Evolutionary conservation across 1,139 yeast species (phyloP).

Genomic region (Yamadazyma triangularis): DNA sequence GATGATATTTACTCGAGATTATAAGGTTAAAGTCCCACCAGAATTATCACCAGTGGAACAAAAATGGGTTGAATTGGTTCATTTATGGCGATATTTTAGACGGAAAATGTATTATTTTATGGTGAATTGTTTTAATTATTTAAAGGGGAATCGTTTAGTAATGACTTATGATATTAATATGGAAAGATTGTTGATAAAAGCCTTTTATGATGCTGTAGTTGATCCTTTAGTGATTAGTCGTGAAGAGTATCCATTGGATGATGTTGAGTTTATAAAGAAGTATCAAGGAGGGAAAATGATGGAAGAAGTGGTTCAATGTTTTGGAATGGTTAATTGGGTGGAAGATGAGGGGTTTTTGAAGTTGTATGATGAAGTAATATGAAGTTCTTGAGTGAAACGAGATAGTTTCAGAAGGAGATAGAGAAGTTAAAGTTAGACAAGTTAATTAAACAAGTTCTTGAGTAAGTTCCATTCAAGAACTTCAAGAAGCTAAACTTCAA

Average conservation of each 20-base stretch:
- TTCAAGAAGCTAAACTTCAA: too few species aligned
- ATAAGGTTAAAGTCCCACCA: constrained; percentile 4
- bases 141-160: constrained; percentile 21
- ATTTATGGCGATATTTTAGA: constrained; percentile 32
- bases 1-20: constrained; percentile 21
- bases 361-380: too few species aligned
- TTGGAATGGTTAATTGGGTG: constrained; percentile 10
- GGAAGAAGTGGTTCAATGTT: constrained; percentile 10
- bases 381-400: too few species aligned
- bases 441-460: too few species aligned
- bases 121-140: constrained; percentile 26
- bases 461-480: too few species aligned
- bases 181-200: constrained; percentile 24
- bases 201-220: constrained; percentile 30
- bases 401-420: too few species aligned
- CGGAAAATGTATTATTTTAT: constrained; percentile 25
- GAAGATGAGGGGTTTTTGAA: too few species aligned
- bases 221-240: too few species aligned
- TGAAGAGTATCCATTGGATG: constrained; percentile 27
- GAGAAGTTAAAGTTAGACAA: too few species aligned
- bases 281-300: constrained; percentile 10
- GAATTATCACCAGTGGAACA: constrained; percentile 6
- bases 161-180: constrained; percentile 20
- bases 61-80: constrained; percentile 19
- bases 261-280: constrained; percentile 7